Percentiles rank a stretch among this genome's conserved stretches.
phyloP scores from a whole-genome alignment of 2,329 filamentous ascomycete species.

The Hawksworthiomyces lignivorus region DNA sequence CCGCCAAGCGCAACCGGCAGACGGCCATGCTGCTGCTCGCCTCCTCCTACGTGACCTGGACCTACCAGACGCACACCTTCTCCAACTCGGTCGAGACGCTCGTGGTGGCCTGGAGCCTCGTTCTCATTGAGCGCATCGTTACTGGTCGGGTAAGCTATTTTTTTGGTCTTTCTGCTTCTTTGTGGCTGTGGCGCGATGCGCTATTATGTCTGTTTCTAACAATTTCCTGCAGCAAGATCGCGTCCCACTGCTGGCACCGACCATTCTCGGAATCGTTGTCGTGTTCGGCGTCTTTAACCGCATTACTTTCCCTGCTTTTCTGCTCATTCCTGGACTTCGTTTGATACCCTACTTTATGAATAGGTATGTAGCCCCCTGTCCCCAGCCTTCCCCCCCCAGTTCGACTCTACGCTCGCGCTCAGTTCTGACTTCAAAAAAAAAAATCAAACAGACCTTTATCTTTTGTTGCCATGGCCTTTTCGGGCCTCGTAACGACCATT shows the following conservation, averaged over 20 bases:
- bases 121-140: conserved; percentile 80
- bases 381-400: no score
- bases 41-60: conserved; percentile 98
- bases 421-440: conserved; percentile 12
- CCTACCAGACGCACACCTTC: conserved; percentile 96
- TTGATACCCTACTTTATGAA: conserved; percentile 78
- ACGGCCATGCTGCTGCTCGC: conserved; percentile 77
- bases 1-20: conserved; percentile 62
- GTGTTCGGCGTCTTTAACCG: conserved; percentile 91
- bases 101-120: conserved; percentile 85
- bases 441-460: conserved; percentile 49
- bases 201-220: no score
- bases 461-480: conserved; percentile 55
- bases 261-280: conserved; percentile 69
- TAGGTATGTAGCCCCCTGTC: no score
- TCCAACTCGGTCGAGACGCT: conserved; percentile 96
- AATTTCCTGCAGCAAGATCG: conserved; percentile 45
- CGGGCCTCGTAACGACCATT: conserved; percentile 59
- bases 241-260: conserved; percentile 67
- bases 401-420: conserved; percentile 10
- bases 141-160: conserved; percentile 58
- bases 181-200: no score
- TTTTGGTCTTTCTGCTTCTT: conserved; percentile 15
- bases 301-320: conserved; percentile 92
- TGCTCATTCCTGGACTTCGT: conserved; percentile 74